A percentile compares a stretch with the other conserved stretches of the same genome.
Evolutionary conservation across 306 rosid genomes (phyloP).

Genomic region (Cotoneaster glaucophyllus): DNA sequence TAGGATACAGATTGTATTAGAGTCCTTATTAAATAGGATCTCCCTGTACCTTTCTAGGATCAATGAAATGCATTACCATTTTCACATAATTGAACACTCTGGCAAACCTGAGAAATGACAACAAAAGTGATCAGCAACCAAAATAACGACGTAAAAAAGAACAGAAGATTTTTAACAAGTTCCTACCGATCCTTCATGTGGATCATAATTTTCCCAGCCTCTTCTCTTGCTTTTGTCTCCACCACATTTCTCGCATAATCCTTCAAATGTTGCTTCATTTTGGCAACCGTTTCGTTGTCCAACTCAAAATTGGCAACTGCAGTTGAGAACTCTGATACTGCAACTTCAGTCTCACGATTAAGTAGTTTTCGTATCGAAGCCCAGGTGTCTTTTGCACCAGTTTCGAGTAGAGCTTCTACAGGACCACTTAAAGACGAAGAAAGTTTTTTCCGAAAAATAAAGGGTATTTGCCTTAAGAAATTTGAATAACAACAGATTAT

Average conservation of each 20-base stretch:
- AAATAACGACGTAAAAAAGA: background rate
- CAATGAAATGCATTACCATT: no score
- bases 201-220: constrained; percentile 67
- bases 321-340: constrained; percentile 37
- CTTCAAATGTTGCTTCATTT: constrained; percentile 45
- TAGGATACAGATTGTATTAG: no score
- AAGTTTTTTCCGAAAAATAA: constrained; percentile 49
- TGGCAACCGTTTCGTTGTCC: constrained; percentile 44
- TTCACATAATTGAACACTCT: no score
- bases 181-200: constrained; percentile 86
- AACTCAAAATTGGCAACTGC: constrained; percentile 65
- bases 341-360: constrained; percentile 53
- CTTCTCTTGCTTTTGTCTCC: constrained; percentile 74
- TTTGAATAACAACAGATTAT: constrained; percentile 1
- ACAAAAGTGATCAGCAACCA: constrained; percentile 17
- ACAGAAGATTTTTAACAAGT: background rate
- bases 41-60: no score
- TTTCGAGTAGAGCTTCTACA: constrained; percentile 62
- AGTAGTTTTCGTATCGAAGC: constrained; percentile 62
- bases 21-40: no score
- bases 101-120: constrained; percentile 60
- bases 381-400: constrained; percentile 72
- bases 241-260: constrained; percentile 67
- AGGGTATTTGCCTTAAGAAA: background rate
- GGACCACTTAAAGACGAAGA: constrained; percentile 54